Conservation (phyloP, 1,139 yeast genomes). For the Cylindricascospora bacillispora region DNA sequence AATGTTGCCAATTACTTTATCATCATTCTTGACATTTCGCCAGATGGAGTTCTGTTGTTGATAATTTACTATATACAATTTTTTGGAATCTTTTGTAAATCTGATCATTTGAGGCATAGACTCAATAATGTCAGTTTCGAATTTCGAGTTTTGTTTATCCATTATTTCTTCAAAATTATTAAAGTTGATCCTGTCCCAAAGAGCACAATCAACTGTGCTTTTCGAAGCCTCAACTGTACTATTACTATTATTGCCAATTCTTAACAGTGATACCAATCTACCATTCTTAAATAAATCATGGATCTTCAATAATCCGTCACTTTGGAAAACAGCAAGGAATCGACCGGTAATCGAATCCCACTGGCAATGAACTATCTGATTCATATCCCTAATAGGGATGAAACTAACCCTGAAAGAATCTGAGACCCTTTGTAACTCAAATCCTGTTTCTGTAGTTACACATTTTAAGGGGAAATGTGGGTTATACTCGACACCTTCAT, state of each 20-base stretch:
- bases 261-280: slow-evolving; percentile 14
- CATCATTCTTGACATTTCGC: slow-evolving; percentile 4
- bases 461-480: slow-evolving; percentile 8
- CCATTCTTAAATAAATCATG: slow-evolving; percentile 17
- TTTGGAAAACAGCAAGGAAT: slow-evolving; percentile 13
- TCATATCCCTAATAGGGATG: slow-evolving; percentile 14
- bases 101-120: slow-evolving; percentile 12
- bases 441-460: slow-evolving; percentile 6
- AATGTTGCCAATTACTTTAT: slow-evolving; percentile 1
- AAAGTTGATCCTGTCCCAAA: slow-evolving; percentile 13
- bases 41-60: slow-evolving; percentile 7
- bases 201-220: slow-evolving; percentile 6
- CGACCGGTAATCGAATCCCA: slow-evolving; percentile 19
- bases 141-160: slow-evolving; percentile 3
- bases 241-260: slow-evolving; percentile 5
- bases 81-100: background rate
- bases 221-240: background rate
- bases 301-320: slow-evolving; percentile 18
- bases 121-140: slow-evolving; percentile 7
- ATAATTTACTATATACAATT: slow-evolving; percentile 1
- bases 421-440: slow-evolving; percentile 9
- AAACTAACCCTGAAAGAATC: slow-evolving; percentile 12
- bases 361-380: slow-evolving; percentile 8
- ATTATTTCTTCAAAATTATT: slow-evolving; percentile 2
- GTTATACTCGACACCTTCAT: no score